Conservation (phyloP, 2,329 filamentous ascomycete genomes). For the Malbranchea cinnamomea region DNA sequence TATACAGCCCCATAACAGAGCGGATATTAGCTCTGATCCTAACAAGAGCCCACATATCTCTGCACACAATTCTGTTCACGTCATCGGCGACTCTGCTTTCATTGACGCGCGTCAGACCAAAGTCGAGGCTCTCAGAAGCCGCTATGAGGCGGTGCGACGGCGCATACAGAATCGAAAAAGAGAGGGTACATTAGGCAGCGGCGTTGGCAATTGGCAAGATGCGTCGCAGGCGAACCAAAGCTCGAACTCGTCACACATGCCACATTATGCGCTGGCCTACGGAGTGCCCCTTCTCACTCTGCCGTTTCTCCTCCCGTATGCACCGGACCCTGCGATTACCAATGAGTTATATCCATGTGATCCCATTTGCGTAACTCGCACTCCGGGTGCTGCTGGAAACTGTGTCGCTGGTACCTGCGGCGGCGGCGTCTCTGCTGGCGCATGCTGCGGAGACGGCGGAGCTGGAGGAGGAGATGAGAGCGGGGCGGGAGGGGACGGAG, state of each 20-base stretch:
- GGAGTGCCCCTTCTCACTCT: slow-evolving; percentile 30
- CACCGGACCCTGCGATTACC: slow-evolving; percentile 28
- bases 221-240: slow-evolving; percentile 13
- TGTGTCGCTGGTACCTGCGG: slow-evolving; percentile 33
- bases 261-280: slow-evolving; percentile 23
- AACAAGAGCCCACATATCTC: slow-evolving; percentile 55
- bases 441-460: slow-evolving; percentile 15
- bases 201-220: not conserved
- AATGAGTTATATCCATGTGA: slow-evolving; percentile 29
- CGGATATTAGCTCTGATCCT: slow-evolving; percentile 32
- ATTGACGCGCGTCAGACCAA: slow-evolving; percentile 15
- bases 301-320: slow-evolving; percentile 34
- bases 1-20: slow-evolving; percentile 26
- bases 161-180: slow-evolving; percentile 18
- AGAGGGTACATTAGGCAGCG: not conserved
- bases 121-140: slow-evolving; percentile 34
- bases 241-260: too few relatives aligned
- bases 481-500: slow-evolving; percentile 25
- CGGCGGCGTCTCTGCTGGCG: slow-evolving; percentile 28
- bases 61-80: slow-evolving; percentile 51
- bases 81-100: slow-evolving; percentile 11
- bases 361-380: slow-evolving; percentile 23
- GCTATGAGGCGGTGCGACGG: slow-evolving; percentile 36
- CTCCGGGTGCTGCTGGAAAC: slow-evolving; percentile 27
- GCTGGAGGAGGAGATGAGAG: slow-evolving; percentile 25